Evolutionary conservation across 305 asterid genomes (phyloP).

Genomic region (Plantago lanceolata): DNA sequence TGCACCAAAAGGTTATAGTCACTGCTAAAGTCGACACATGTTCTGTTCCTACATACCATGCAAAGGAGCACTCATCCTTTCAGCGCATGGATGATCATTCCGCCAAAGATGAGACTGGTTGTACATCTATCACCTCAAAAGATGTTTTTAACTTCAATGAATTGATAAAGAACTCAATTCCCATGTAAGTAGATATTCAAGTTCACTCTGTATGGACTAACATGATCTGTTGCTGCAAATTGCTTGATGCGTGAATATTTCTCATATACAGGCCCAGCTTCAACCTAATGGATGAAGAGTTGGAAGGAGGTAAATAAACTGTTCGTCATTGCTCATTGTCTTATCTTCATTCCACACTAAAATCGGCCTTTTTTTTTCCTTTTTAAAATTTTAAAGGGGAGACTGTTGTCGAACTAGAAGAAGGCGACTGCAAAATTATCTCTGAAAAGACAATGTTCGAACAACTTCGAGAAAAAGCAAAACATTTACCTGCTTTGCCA

Average conservation of each 20-base stretch:
- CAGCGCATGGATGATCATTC: conserved; percentile 39
- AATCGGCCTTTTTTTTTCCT: conserved; percentile 8
- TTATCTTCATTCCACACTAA: conserved; percentile 27
- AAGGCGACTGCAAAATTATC: conserved; percentile 75
- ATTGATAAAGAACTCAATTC: conserved; percentile 36
- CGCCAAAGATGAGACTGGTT: conserved; percentile 31
- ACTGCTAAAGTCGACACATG: conserved; percentile 43
- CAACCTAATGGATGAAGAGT: conserved; percentile 75
- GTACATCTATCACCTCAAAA: conserved; percentile 36
- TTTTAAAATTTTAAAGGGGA: conserved; percentile 33
- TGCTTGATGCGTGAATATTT: conserved; percentile 22
- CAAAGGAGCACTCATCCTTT: conserved; percentile 37
- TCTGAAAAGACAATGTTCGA: conserved; percentile 72
- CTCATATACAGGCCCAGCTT: conserved; percentile 79
- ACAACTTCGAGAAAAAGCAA: conserved; percentile 77
- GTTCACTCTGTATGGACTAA: neutral
- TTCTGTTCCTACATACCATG: conserved; percentile 33
- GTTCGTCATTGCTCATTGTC: conserved; percentile 24
- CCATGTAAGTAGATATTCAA: conserved; percentile 45
- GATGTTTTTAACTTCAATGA: conserved; percentile 30
- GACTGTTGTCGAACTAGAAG: conserved; percentile 44
- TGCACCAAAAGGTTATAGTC: conserved; percentile 62
- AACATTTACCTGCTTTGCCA: conserved; percentile 55
- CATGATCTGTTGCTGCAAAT: neutral
- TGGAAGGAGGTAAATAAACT: conserved; percentile 52